A percentile compares a stretch with the other conserved stretches of the same genome.
Conservation (phyloP, 164 flowering plant species). For the Annona squamosa region DNA sequence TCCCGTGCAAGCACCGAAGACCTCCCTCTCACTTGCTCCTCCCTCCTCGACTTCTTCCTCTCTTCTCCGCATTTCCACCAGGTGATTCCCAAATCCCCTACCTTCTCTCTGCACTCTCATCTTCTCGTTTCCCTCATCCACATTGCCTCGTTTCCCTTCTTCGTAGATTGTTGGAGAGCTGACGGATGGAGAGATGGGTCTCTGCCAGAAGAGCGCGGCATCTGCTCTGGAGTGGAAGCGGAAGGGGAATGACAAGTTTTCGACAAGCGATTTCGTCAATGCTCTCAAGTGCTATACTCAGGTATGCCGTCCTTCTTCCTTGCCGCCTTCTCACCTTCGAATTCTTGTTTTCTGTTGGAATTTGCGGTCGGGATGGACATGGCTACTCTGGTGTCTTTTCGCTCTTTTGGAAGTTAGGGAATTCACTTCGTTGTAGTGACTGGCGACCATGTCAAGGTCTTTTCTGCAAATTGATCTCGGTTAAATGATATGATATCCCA, state of each 20-base stretch:
- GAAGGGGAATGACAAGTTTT: conserved; percentile 57
- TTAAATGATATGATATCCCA: too few relatives aligned
- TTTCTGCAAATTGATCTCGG: too few relatives aligned
- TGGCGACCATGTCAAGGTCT: too few relatives aligned
- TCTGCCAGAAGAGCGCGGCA: conserved; percentile 49
- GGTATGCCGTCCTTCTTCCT: conserved; percentile 23
- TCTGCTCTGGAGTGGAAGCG: conserved; percentile 58
- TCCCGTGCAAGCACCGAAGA: conserved; percentile 30
- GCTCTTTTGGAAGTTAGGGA: too few relatives aligned
- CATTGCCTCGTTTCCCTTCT: not conserved
- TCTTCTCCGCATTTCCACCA: conserved; percentile 46
- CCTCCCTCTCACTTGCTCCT: conserved; percentile 45
- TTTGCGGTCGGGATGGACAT: too few relatives aligned
- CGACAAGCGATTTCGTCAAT: conserved; percentile 38
- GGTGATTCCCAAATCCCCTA: conserved; percentile 14
- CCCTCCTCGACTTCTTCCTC: conserved; percentile 50
- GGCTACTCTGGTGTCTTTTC: too few relatives aligned
- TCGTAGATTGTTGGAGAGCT: conserved; percentile 47
- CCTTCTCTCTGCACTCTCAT: not conserved
- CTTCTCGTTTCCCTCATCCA: not conserved
- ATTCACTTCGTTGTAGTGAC: too few relatives aligned
- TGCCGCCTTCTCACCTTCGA: not conserved
- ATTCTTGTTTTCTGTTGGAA: too few relatives aligned
- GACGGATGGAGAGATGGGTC: conserved; percentile 31
- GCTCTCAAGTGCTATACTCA: conserved; percentile 62